These are phyloP conservation scores for Capsicum chinense DNA, from an alignment of 257 asterid genomes.

Conservation along the genomic window DNA sequence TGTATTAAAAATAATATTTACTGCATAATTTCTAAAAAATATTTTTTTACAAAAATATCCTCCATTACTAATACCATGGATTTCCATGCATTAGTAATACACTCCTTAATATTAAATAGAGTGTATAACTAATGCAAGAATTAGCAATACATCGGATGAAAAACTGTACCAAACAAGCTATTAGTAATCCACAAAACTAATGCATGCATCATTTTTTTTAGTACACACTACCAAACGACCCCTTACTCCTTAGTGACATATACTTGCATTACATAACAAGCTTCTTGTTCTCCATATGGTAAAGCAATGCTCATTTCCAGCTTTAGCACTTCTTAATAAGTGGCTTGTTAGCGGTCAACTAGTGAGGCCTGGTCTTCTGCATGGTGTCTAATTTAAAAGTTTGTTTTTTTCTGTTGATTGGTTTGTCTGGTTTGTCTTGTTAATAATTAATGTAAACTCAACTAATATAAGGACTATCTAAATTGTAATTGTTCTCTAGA, in stretches of 20 bases:
- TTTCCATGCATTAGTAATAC: too few species aligned
- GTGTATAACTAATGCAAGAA: too few species aligned
- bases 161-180: too few species aligned
- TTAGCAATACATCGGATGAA: too few species aligned
- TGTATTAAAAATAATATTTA: too few species aligned
- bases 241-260: not conserved
- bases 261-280: constrained; percentile 16
- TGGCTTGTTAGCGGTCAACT: not conserved
- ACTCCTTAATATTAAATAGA: too few species aligned
- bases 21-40: too few species aligned
- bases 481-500: constrained; percentile 19
- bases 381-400: constrained; percentile 9
- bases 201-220: too few species aligned
- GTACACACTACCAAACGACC: too few species aligned
- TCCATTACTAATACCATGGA: too few species aligned
- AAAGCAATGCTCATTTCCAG: not conserved
- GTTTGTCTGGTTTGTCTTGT: constrained; percentile 1
- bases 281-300: constrained; percentile 6
- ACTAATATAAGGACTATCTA: not conserved
- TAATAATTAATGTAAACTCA: not conserved
- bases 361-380: not conserved
- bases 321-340: not conserved
- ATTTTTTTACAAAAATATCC: too few species aligned
- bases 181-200: too few species aligned
- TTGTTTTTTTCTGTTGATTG: not conserved